Base-by-base conservation (phyloP, 208 protist species). In the Acanthamoeba polyphaga region DNA sequence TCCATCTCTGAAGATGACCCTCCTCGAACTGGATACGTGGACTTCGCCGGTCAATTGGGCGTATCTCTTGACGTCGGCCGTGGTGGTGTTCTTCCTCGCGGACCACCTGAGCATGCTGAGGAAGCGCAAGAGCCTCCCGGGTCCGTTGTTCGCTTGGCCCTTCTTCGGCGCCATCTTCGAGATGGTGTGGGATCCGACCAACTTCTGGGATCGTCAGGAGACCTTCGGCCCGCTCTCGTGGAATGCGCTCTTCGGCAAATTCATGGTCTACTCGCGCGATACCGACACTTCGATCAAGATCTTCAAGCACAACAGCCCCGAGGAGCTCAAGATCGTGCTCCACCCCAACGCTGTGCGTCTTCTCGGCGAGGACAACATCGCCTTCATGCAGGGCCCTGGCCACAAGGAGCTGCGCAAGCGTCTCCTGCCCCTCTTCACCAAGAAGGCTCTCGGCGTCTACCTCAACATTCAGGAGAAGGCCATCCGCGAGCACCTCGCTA, bases 381-480 rank as follows among this genome's bases (percentile, higher is more conserved):
- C 96, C 60, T 97, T 96, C 92, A 96, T 97, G 66, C 87, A 96
- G 51, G 97, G 96, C 58, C 38, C 51, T 22, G 78, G 80, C 27
- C 97, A 98, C 94, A 96, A 88, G 90, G 95, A 94, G 46, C 87
- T 97, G 38, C 95, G 97, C 80, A 98, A 98, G 91, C 94, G 94
- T 32, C 92, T 98, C 10, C 32, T 97, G 24, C 95, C 96, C 53
- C 89, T 98, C 38, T 98, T 98, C 92, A 98, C 95, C 1, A 95
- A 88, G 55, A 72, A 92, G 53, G 96, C 96, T 3, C 95, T 98
- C 32, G 43, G 62, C 15, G 84, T 93, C 13, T 98, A 98, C 87
- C 94, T 98, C 17, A 78, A 94, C 43, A 97, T 97, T 64, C 96
- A 97, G 94, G 92, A 97, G 46, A 27, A 90, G 6, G 43, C 95